Base-by-base conservation (phyloP, 768 basidiomycete species). In the Boletus eberwhitei region DNA sequence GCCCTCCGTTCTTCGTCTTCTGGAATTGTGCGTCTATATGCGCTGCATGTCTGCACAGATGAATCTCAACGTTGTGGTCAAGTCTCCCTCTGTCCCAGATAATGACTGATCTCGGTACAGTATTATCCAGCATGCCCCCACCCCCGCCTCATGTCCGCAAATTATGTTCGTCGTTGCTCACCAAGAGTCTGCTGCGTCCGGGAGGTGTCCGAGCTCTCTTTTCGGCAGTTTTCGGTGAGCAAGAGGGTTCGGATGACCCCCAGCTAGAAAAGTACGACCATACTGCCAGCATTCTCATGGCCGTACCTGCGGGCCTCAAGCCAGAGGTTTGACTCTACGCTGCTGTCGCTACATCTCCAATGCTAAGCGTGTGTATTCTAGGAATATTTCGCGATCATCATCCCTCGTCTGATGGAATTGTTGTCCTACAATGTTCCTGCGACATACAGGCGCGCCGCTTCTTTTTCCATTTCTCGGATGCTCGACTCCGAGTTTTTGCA, bases 261-360 rank as follows among this genome's bases (percentile, higher is more conserved):
- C 77, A 78, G 2, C 62, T 90, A 5, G 82, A 87, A 55, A 90
- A 88, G 64, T 75, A 93, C 29, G 87, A 93, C 54, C 85, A 86
- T 52, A 75, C 92, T 32, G 78, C 88, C 19, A 75, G 74, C 7
- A 77, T 90, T 19, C 65, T 97, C 46, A 76, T 74, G 40, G 73
- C 83, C n/a, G 75, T 86, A 13, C 92, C 93, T 1, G 69, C 78
- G 0, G 75, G 72, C 13, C 79, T 82, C 69, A 69, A 74, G 8
- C 66, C 79, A 14, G 74, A 84, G 73, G 90, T 89, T 61, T 48
- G 80, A 17, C 39, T 9, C 41, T 47, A 41, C 48, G 14, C 29
- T 41, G 4, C 4, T 42, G 32, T 55, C 32, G 37, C 26, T 13
- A 19, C 24, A 12, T 31, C 49, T 26, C 54, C 59, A 12, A 49